Evolutionary conservation across 345 rosid species (phyloP).

Genomic region (Corymbia maculata): DNA sequence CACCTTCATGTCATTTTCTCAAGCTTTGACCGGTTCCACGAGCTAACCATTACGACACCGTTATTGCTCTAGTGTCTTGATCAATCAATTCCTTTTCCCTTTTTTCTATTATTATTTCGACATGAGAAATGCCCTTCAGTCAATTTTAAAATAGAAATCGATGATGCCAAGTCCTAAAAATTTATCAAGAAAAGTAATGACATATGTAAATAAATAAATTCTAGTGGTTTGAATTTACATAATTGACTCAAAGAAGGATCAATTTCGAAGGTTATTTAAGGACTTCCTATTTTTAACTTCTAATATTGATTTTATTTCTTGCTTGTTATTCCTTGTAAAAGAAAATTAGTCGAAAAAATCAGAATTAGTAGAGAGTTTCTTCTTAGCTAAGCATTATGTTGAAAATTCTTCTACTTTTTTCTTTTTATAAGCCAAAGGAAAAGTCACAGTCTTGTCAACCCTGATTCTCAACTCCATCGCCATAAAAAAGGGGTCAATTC

Average conservation of each 20-base stretch:
- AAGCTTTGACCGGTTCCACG: background rate
- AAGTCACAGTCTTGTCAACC: no score
- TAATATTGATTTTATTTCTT: background rate
- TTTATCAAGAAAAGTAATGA: background rate
- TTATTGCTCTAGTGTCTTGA: background rate
- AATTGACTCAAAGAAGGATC: background rate
- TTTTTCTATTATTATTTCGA: rapidly evolving
- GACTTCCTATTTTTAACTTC: background rate
- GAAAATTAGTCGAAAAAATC: background rate
- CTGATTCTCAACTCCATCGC: no score
- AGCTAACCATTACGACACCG: background rate
- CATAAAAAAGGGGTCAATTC: no score
- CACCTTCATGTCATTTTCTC: background rate
- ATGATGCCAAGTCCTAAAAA: background rate
- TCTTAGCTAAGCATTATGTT: background rate
- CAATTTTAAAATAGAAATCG: background rate
- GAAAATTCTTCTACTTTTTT: background rate
- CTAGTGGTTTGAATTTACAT: background rate
- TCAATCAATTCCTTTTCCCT: background rate
- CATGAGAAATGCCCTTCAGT: background rate
- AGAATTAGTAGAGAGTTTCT: background rate
- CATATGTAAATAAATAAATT: background rate
- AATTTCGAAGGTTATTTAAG: background rate
- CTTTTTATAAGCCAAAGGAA: background rate
- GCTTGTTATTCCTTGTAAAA: background rate